phyloP scores from a whole-genome alignment of 768 basidiomycete species.

The Russula foetens region DNA sequence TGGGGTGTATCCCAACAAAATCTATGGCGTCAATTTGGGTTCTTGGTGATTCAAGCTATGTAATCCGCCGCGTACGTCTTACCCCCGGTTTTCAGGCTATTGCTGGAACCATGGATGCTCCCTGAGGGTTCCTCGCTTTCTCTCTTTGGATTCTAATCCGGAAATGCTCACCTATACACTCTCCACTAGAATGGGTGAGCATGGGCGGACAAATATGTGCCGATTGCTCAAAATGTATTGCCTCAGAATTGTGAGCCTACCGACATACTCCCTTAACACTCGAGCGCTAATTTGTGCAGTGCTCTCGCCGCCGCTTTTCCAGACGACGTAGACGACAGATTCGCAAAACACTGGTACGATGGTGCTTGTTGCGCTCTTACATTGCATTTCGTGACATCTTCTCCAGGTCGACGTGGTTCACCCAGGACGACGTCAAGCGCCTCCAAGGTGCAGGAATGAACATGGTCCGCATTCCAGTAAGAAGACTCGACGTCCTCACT shows the following conservation, averaged over 20 bases:
- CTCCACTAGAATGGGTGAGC: slow-evolving; percentile 46
- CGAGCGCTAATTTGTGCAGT: slow-evolving; percentile 27
- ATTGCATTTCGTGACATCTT: neutral
- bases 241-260: slow-evolving; percentile 51
- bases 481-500: slow-evolving; percentile 18
- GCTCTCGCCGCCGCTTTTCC: slow-evolving; percentile 55
- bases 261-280: slow-evolving; percentile 35
- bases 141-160: neutral
- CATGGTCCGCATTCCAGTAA: slow-evolving; percentile 67
- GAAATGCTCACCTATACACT: neutral
- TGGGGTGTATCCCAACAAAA: too few species aligned
- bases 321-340: slow-evolving; percentile 41
- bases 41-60: too few species aligned
- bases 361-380: neutral
- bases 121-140: slow-evolving; percentile 39
- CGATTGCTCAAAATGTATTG: slow-evolving; percentile 56
- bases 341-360: slow-evolving; percentile 55
- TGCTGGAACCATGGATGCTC: too few species aligned
- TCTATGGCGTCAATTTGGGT: too few species aligned
- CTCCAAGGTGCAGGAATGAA: slow-evolving; percentile 54
- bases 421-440: slow-evolving; percentile 47
- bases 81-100: too few species aligned
- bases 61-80: too few species aligned
- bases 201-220: slow-evolving; percentile 66
- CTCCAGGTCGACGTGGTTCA: slow-evolving; percentile 64